Base-by-base conservation (phyloP, 148 eudicot species). In the Silene latifolia region DNA sequence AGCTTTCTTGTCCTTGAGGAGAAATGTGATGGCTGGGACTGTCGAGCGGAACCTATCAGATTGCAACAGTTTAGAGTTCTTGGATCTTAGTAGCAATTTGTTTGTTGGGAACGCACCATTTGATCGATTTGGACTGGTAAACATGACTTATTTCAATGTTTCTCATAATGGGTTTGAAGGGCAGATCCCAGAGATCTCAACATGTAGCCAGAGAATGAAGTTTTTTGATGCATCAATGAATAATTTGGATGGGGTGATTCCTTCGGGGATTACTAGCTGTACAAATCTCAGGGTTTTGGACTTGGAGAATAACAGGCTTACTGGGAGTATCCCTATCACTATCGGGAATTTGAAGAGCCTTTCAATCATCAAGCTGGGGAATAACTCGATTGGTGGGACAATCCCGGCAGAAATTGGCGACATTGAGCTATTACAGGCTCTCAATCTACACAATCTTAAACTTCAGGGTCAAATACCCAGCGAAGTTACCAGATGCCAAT, bases 31-130 rank as follows among this genome's bases (percentile, higher is more conserved):
- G 3, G 80, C 82, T 25, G 98, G 98, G 58, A 82, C 62, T 84
- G 91, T 91, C 77, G 82, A 85, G 56, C 80, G 85, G 35, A 87
- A 85, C 77, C 62, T 94, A 61, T 81, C 84, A 11, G 74, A 74
- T 39, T 95, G 98, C 76, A 72, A 67, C 63, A 88, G 93, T 62
- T 83, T 95, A 79, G 85, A 86, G 78, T 85, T 88, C 67, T 85
- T 95, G 85, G 99, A 95, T 90, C 85, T 95, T 77, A 93, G 97
- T 46, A 85, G 90, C 81, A 95, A 95, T 84, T 35, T 32, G 69
- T 90, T 95, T 35, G 78, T 75, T 39, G 97, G 97, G 61, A 72
- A 71, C 11, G 87, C 89, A 53, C 99, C 99, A 21, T 95, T 95
- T 86, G 86, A 80, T 78, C 85, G 84, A 60, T 81, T 92, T 77